These are phyloP conservation scores for Lumnitzera racemosa DNA, from an alignment of 345 rosid species.

Conservation along the genomic window DNA sequence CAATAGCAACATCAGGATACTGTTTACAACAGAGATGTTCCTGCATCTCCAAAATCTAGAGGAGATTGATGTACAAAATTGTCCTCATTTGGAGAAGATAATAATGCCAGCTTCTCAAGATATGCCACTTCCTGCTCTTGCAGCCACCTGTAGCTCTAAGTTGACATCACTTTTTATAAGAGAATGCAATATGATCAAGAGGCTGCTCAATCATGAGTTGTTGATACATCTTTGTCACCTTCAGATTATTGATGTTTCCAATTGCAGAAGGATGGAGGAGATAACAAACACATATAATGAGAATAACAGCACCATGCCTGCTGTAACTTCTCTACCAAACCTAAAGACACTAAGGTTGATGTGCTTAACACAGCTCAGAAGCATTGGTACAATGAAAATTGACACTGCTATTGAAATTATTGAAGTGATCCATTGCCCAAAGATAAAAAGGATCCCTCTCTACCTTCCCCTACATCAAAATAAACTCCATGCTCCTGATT, in stretches of 20 bases:
- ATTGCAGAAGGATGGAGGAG: constrained; percentile 5
- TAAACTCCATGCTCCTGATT: no score
- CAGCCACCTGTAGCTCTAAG: not conserved
- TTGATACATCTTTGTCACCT: not conserved
- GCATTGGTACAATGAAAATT: constrained; percentile 3
- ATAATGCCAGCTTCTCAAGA: constrained; percentile 1
- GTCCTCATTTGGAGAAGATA: constrained; percentile 17
- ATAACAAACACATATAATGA: not conserved
- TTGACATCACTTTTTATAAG: not conserved
- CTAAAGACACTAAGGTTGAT: not conserved
- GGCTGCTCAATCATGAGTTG: constrained; percentile 2
- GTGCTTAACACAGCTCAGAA: constrained; percentile 3
- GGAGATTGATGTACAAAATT: not conserved
- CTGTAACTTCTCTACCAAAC: constrained; percentile 1
- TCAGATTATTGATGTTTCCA: not conserved
- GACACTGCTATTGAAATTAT: constrained; percentile 11
- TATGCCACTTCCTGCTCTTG: not conserved
- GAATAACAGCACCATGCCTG: not conserved
- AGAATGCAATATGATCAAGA: not conserved
- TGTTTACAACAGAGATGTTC: no score
- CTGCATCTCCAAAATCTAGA: constrained; percentile 9
- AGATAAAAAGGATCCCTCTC: constrained; percentile 8
- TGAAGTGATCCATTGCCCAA: not conserved
- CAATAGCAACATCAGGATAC: no score
- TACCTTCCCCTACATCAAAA: no score